Conservation (phyloP, 2,329 filamentous ascomycete species). For the Dothiorella sarmentorum region DNA sequence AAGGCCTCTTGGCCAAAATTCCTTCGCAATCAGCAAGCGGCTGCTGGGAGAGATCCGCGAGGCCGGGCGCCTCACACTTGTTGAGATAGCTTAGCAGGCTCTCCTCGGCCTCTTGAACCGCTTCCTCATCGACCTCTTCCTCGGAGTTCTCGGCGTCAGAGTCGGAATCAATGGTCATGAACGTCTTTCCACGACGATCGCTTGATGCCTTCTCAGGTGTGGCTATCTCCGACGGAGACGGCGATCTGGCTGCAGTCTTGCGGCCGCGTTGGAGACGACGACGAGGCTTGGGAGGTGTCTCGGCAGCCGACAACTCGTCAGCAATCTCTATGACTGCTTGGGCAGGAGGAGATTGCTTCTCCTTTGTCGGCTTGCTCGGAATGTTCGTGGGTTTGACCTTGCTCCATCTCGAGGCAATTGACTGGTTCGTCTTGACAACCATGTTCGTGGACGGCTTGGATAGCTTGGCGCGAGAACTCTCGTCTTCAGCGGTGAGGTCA, state of each 20-base stretch:
- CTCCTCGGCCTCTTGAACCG: slow-evolving; percentile 41
- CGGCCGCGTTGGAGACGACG: slow-evolving; percentile 51
- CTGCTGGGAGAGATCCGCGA: slow-evolving; percentile 77
- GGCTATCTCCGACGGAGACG: neutral
- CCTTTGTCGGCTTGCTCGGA: slow-evolving; percentile 23
- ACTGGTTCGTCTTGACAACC: slow-evolving; percentile 51
- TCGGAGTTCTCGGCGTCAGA: slow-evolving; percentile 40
- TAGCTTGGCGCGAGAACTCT: slow-evolving; percentile 26
- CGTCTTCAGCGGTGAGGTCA: slow-evolving; percentile 35
- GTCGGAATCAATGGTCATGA: slow-evolving; percentile 39
- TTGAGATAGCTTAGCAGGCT: slow-evolving; percentile 80
- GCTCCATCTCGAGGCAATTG: slow-evolving; percentile 56
- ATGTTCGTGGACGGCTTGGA: slow-evolving; percentile 44
- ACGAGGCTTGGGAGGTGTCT: slow-evolving; percentile 24
- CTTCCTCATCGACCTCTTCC: slow-evolving; percentile 29
- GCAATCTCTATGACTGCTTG: neutral
- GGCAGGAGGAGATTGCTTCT: neutral
- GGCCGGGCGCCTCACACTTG: slow-evolving; percentile 67
- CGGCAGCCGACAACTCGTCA: neutral
- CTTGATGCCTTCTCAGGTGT: neutral
- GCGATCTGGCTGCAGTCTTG: slow-evolving; percentile 29
- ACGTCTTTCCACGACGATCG: slow-evolving; percentile 20
- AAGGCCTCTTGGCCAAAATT: slow-evolving; percentile 73
- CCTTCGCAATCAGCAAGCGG: slow-evolving; percentile 65
- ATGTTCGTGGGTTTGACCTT: slow-evolving; percentile 25